A percentile compares a stretch with the other conserved stretches of the same genome.
Conservation (phyloP, 257 asterid genomes). For the Solanum lycopersicoides region DNA sequence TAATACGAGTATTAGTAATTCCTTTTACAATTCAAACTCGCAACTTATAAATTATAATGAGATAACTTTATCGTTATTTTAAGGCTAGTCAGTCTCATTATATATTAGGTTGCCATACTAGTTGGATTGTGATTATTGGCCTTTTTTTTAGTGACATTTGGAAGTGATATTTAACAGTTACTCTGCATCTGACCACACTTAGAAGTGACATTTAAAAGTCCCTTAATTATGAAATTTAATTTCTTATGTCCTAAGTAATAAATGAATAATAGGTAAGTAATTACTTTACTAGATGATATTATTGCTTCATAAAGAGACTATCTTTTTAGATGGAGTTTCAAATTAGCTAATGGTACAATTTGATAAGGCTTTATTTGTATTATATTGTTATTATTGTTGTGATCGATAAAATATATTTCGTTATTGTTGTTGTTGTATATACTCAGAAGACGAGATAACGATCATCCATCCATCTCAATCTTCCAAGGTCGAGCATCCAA, state of each 20-base stretch:
- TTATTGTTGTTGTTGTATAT: neutral
- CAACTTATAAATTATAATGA: too few species aligned
- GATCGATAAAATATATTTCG: neutral
- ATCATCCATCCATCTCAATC: neutral
- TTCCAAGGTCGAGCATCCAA: neutral
- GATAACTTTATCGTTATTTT: neutral
- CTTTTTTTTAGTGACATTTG: neutral
- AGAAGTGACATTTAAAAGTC: neutral
- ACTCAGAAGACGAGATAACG: rapidly evolving
- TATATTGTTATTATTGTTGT: neutral
- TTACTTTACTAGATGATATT: neutral
- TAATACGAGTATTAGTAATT: too few species aligned
- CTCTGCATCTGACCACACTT: neutral
- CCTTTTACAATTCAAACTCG: neutral
- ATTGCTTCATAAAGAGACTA: neutral
- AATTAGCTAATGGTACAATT: neutral
- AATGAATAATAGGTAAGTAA: neutral
- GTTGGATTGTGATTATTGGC: neutral
- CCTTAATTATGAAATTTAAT: neutral
- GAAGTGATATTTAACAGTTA: neutral
- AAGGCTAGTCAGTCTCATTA: neutral
- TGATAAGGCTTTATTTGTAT: neutral
- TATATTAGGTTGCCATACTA: neutral
- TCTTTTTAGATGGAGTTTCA: neutral
- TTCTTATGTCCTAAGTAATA: neutral